Evolutionary conservation across 129 eudicot species (phyloP), one percentile per base, ranked within the genome.

Genomic region (Kitagawia praeruptora): DNA sequence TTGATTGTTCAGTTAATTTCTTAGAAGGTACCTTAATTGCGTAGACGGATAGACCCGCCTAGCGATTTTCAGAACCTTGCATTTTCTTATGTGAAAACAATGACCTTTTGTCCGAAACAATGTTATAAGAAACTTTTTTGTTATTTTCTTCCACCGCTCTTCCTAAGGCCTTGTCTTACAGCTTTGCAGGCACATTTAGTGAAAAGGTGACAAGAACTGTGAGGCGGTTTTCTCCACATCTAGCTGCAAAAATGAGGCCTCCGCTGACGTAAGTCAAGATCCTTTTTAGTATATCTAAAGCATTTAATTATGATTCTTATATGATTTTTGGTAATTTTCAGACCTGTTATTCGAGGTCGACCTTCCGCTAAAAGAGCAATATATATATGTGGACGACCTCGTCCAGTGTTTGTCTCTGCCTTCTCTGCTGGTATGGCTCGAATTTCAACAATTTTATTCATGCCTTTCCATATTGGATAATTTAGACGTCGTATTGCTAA

Each of bases 201-300:
- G 97, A 94, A 84, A 94, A 89, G 82, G 96, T 86, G 34, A 89
- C 98, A 80, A 87, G 98, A 88, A 88, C 92, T 28, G 89, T 94
- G 77, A 84, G 92, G 78, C 88, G 87, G 79, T 85, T 90, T 84
- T 92, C 97, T 82, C 97, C 98, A n/a, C 97, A 90, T 85, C 72
- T 95, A 80, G 99, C 99, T 70, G 99, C 99, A 71, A 95, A 95
- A 83, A 92, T 95, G 99, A 95, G 99, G 84, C 97, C 96, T 75
- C 91, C 97, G 16, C 90, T 80, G 28, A 87, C 97, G 99, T 95
- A 85, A 87, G 97, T 82, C 37, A 74, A 69, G 56, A 84, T 72
- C 31, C 77, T 58, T 83, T n/a, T 38, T 69, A 31, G 28, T 41
- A 61, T 78, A 18, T 70, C 46, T 44, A 23, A 49, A 21, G 54